Percentiles rank a stretch among this genome's conserved stretches.
These are phyloP conservation scores for Apiosordaria backusii DNA, from an alignment of 495 filamentous ascomycete species.

Conservation along the genomic window DNA sequence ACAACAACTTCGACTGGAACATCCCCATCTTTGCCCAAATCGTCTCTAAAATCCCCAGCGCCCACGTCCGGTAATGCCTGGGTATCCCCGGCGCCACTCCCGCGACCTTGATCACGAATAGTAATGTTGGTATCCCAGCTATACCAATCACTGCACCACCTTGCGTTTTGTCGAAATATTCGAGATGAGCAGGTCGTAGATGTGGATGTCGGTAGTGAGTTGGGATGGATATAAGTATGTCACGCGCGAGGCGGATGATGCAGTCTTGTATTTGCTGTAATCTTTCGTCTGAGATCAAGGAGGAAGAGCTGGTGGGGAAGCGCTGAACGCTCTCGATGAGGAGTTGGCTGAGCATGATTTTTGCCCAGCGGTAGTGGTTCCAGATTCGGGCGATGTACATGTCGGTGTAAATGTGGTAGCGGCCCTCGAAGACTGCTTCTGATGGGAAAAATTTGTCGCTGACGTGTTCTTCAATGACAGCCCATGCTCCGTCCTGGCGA, in stretches of 20 bases:
- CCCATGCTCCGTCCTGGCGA: slow-evolving; percentile 31
- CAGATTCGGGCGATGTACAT: slow-evolving; percentile 56
- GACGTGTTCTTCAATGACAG: slow-evolving; percentile 23
- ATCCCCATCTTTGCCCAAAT: slow-evolving; percentile 47
- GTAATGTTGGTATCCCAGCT: slow-evolving; percentile 39
- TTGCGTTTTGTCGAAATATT: slow-evolving; percentile 34
- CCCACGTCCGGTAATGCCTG: slow-evolving; percentile 35
- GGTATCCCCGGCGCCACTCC: slow-evolving; percentile 44
- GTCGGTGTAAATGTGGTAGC: slow-evolving; percentile 58
- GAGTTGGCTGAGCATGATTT: slow-evolving; percentile 54
- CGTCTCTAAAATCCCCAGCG: slow-evolving; percentile 35
- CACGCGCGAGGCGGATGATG: slow-evolving; percentile 37
- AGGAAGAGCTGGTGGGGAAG: slow-evolving; percentile 35
- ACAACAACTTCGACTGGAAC: slow-evolving; percentile 38
- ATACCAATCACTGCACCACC: slow-evolving; percentile 42
- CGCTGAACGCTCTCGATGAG: slow-evolving; percentile 37
- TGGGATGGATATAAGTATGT: slow-evolving; percentile 41
- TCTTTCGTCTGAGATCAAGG: slow-evolving; percentile 35
- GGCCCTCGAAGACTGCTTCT: slow-evolving; percentile 49
- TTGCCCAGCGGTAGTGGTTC: slow-evolving; percentile 62
- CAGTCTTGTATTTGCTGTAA: slow-evolving; percentile 31
- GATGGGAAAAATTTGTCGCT: slow-evolving; percentile 32
- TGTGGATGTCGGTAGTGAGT: slow-evolving; percentile 46
- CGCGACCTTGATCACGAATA: slow-evolving; percentile 42
- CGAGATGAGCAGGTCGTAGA: slow-evolving; percentile 26